These are phyloP conservation scores for Candida argentea DNA, from an alignment of 805 yeast species.

Conservation along the genomic window DNA sequence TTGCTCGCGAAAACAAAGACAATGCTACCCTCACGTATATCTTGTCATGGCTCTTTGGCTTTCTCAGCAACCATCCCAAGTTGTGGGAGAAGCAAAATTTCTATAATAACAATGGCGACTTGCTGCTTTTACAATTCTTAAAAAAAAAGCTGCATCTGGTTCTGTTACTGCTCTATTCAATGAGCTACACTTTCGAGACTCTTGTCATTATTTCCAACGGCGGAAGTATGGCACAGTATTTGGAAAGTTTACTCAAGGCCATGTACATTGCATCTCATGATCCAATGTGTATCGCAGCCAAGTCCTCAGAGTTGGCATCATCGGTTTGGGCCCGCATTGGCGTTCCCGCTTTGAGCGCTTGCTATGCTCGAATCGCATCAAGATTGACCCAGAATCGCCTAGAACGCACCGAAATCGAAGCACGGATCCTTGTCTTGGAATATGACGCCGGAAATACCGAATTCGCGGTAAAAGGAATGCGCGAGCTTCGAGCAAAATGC, in stretches of 20 bases:
- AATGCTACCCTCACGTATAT: constrained; percentile 60
- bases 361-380: constrained; percentile 39
- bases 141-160: constrained; percentile 43
- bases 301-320: constrained; percentile 35
- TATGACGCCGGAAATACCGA: constrained; percentile 33
- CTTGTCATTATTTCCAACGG: constrained; percentile 44
- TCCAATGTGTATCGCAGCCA: constrained; percentile 30
- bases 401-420: constrained; percentile 28
- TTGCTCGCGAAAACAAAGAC: constrained; percentile 81
- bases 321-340: constrained; percentile 47
- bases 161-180: constrained; percentile 40
- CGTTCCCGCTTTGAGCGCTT: constrained; percentile 31
- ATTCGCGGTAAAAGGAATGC: constrained; percentile 25
- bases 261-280: constrained; percentile 45
- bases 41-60: constrained; percentile 64
- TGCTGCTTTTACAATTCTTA: constrained; percentile 56
- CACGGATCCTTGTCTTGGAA: constrained; percentile 26
- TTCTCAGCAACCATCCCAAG: constrained; percentile 58
- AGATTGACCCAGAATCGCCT: constrained; percentile 24
- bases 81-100: constrained; percentile 36
- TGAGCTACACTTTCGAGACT: constrained; percentile 60
- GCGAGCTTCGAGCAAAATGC: constrained; percentile 15
- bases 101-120: constrained; percentile 41
- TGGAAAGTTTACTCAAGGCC: constrained; percentile 51
- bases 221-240: constrained; percentile 29